Percentiles rank a stretch among this genome's conserved stretches.
phyloP scores from a whole-genome alignment of 176 grass and related monocot species.

The Triticum timopheevii region DNA sequence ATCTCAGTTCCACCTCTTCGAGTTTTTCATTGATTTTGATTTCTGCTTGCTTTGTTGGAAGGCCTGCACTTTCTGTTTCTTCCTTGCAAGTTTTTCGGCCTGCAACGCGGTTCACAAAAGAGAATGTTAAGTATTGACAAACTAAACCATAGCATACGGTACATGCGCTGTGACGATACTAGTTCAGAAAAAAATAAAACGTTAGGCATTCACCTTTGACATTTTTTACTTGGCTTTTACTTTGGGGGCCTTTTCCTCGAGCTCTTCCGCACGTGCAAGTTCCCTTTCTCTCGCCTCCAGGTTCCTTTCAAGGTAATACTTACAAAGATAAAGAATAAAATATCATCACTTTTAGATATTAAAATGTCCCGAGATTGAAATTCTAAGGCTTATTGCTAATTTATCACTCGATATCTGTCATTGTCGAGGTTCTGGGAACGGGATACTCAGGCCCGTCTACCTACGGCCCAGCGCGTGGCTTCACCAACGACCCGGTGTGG shows the following conservation, averaged over 20 bases:
- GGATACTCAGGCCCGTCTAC: too few species aligned
- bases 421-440: too few species aligned
- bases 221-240: constrained; percentile 95
- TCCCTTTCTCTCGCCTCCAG: constrained; percentile 89
- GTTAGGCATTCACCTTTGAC: constrained; percentile 69
- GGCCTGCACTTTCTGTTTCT: constrained; percentile 91
- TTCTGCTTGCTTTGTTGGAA: constrained; percentile 93
- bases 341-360: neutral
- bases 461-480: too few species aligned
- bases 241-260: constrained; percentile 91
- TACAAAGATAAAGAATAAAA: constrained; percentile 37
- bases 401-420: neutral
- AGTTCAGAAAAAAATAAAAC: neutral
- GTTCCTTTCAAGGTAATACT: constrained; percentile 99
- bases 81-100: constrained; percentile 83
- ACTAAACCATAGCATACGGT: neutral
- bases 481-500: too few species aligned
- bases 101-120: constrained; percentile 26
- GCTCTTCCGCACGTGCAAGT: constrained; percentile 77
- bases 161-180: neutral
- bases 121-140: neutral
- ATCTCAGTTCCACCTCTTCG: constrained; percentile 75
- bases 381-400: neutral
- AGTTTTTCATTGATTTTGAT: constrained; percentile 73
- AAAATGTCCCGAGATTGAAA: neutral